Conservation (phyloP, 2,329 filamentous ascomycete species). For the Elsinoe batatas region DNA sequence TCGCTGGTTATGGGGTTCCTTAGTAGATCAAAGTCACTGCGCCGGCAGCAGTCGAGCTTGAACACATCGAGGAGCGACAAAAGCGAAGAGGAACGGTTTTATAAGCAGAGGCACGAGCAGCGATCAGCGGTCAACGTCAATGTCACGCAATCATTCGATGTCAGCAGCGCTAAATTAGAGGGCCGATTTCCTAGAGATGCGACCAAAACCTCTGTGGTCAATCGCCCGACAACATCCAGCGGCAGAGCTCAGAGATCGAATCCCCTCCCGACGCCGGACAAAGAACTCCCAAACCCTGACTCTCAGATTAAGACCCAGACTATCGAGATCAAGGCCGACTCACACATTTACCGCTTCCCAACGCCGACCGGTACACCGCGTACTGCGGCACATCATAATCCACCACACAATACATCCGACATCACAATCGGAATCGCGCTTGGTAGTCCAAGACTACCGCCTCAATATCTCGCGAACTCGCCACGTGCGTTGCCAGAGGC, state of each 20-base stretch:
- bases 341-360: conserved; percentile 9
- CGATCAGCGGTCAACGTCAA: conserved; percentile 5
- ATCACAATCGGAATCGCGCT: conserved; percentile 8
- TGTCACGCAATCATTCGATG: conserved; percentile 3
- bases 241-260: neutral
- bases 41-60: conserved; percentile 14
- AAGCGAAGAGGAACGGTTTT: conserved; percentile 11
- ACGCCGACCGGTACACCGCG: conserved; percentile 9
- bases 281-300: conserved; percentile 1
- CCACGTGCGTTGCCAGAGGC: conserved; percentile 7
- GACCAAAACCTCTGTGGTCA: neutral
- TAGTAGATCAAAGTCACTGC: conserved; percentile 16
- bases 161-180: neutral
- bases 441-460: conserved; percentile 5
- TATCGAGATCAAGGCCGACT: conserved; percentile 9
- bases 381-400: neutral
- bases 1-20: conserved; percentile 15
- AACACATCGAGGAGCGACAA: conserved; percentile 12
- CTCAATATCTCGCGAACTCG: conserved; percentile 3
- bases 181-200: neutral
- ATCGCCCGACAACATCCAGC: neutral
- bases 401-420: neutral
- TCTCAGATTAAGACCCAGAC: neutral
- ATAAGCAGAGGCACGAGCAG: neutral
- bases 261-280: conserved; percentile 9